Base-by-base conservation (phyloP, 2,329 filamentous ascomycete genomes). In the Harringtonia aguacate region DNA sequence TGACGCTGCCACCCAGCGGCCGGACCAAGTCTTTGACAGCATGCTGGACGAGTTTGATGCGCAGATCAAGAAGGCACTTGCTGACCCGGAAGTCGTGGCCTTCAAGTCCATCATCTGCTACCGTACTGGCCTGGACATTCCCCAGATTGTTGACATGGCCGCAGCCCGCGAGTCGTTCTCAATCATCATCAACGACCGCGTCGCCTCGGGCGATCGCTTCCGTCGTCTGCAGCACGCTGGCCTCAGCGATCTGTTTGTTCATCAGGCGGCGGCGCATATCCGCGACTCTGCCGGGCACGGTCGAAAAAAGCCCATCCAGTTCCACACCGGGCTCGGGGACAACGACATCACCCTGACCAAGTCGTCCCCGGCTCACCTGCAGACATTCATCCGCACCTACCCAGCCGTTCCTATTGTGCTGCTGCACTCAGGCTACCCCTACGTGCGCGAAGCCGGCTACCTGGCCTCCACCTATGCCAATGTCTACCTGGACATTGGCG, bases 41-140 rank as follows among this genome's bases (percentile, higher is more conserved):
- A 73, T 77, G 53, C 61, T 71, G 13, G 60, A 61, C 4, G 64
- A 67, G 4, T 79, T 80, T 46, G 64, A 67, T 42, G 55, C 60
- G 3, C 60, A 67, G 21, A 79, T 92, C 30, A 56, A 63, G 12
- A 60, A 68, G 2, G 72, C 76, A 3, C 68, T 88, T 22, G 64
- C 68, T 1, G 80, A 92, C 55, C 64, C 74, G 0, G 72, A 80
- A 17, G 79, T 94, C 2, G 84, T 77, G 1, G 86, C 75, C 3
- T 94, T 94, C 71, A 92, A 94, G 60, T 85, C 80, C 1, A 78
- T 89, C 39, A 77, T 94, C 44, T 90, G 86, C 62, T 92, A 92
- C 58, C 74, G 86, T 14, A 85, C 80, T 0, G 86, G 86, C 0
- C 67, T 89, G 7, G 73, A 75, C 33, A 67, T 90, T 15, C 63